Evolutionary conservation across 352 stramenopile species (phyloP), one percentile per base, ranked within the genome.

Genomic region (Phytophthora tentaculata): DNA sequence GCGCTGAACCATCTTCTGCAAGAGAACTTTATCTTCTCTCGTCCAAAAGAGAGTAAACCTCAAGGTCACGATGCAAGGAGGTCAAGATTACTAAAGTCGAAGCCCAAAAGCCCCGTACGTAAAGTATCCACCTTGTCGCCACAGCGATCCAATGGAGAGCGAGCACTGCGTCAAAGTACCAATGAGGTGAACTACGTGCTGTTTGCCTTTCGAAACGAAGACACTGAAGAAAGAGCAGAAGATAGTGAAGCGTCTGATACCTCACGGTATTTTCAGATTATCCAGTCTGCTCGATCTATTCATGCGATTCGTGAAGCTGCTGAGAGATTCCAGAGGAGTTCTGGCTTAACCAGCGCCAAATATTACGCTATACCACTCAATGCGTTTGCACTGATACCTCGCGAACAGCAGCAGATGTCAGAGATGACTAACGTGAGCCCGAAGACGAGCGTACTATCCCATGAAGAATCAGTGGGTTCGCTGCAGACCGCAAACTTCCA

Each of bases 21-120:
- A 39, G 80, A 90, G 6, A 89, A 92, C 43, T 92, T 88, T 52
- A 83, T 90, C 19, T 92, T 89, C 54, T 90, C 84, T 19, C 73
- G 77, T 0, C 80, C 84, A 3, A 47, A 49, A 14, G 60, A 64
- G 16, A 19, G 7, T 8, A 73, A 67, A 16, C 22, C 54, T 3
- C 49, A 50, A 20, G 53, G 37, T 12, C 24, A 61, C 22, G 50
- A 66, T 10, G 47, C 29, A 39, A 28, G 57, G 41, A 64, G 26
- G 16, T 14, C 19, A 12, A 57, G 64, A 17, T 5, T 62, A 19
- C 22, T 55, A 9, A 56, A 68, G 24, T 26, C 16, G 5, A 66
- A 69, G 10, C 14, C 13, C 23, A 56, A 35, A 10, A 58, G 49
- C 39, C 14, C 56, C 37, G 44, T 41, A 17, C 53, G 35, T 26